phyloP scores from a whole-genome alignment of 305 asterid species.

The Plantago lanceolata region DNA sequence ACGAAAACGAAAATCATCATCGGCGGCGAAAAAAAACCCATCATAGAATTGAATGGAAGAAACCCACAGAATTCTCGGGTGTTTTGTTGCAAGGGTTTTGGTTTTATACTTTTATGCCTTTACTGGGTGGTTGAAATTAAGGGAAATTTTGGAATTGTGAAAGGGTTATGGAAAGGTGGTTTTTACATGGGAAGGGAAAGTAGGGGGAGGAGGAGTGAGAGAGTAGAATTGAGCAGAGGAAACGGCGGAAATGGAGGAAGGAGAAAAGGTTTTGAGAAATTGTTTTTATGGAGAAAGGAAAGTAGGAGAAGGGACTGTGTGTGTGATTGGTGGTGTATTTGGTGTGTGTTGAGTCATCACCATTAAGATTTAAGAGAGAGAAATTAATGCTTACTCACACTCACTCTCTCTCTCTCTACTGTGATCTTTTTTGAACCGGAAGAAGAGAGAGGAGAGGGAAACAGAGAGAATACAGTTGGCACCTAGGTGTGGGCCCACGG shows the following conservation, averaged over 20 bases:
- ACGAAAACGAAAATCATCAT: constrained; percentile 24
- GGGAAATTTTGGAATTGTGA: neutral
- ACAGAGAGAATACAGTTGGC: constrained; percentile 10
- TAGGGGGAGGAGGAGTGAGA: neutral
- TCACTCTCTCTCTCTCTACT: neutral
- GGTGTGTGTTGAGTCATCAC: neutral
- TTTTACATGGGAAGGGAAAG: neutral
- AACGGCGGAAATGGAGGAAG: constrained; percentile 20
- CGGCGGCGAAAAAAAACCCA: neutral
- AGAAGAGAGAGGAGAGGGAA: neutral
- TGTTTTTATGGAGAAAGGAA: no score
- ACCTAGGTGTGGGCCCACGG: neutral
- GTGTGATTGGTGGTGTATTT: no score
- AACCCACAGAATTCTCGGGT: no score
- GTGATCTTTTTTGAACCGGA: neutral
- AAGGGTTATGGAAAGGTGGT: neutral
- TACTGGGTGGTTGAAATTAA: neutral
- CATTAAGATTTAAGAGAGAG: neutral
- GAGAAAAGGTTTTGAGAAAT: neutral
- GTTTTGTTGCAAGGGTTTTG: no score
- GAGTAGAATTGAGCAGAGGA: neutral
- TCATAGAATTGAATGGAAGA: neutral
- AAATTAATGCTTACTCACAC: neutral
- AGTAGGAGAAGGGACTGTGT: neutral
- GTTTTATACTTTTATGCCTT: neutral